A percentile compares a stretch with the other conserved stretches of the same genome.
Evolutionary conservation across 192 early-diverging fungal species (phyloP).

Genomic region (Umbelopsis isabellina): DNA sequence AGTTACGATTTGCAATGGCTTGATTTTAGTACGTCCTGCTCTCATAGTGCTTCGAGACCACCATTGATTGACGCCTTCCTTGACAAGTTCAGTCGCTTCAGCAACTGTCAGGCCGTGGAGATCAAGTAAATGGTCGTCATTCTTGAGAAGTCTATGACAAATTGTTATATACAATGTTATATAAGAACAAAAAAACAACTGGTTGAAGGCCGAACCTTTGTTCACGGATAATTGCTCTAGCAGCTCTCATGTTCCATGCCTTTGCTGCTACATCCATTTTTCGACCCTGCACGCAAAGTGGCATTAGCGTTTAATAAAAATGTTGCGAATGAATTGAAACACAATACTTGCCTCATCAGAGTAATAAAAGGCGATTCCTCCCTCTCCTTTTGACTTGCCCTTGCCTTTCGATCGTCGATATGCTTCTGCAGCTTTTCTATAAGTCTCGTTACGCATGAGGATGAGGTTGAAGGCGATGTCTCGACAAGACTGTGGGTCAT

Average conservation of each 20-base stretch:
- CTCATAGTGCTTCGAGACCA: conserved; percentile 50
- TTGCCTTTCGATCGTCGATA: conserved; percentile 38
- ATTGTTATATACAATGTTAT: not conserved
- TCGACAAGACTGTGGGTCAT: conserved; percentile 55
- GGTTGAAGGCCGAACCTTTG: not conserved
- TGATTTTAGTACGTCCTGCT: conserved; percentile 25
- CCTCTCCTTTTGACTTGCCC: conserved; percentile 43
- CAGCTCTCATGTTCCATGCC: conserved; percentile 58
- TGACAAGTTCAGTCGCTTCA: conserved; percentile 62
- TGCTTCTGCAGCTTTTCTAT: conserved; percentile 49
- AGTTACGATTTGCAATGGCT: conserved; percentile 67
- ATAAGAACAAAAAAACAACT: not conserved
- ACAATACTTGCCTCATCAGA: conserved; percentile 50
- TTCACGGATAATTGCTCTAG: conserved; percentile 49
- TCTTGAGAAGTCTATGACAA: conserved; percentile 40
- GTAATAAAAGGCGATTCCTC: conserved; percentile 56
- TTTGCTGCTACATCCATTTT: conserved; percentile 47
- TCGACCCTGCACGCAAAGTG: conserved; percentile 29
- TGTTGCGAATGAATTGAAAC: not conserved
- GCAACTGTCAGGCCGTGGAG: conserved; percentile 67
- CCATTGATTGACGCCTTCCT: conserved; percentile 65
- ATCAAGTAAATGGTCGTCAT: conserved; percentile 63
- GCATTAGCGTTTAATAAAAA: too few relatives aligned
- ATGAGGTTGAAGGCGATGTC: conserved; percentile 40
- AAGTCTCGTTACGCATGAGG: conserved; percentile 50